Conservation (phyloP, 2,329 filamentous ascomycete genomes). For the Alternaria dauci region DNA sequence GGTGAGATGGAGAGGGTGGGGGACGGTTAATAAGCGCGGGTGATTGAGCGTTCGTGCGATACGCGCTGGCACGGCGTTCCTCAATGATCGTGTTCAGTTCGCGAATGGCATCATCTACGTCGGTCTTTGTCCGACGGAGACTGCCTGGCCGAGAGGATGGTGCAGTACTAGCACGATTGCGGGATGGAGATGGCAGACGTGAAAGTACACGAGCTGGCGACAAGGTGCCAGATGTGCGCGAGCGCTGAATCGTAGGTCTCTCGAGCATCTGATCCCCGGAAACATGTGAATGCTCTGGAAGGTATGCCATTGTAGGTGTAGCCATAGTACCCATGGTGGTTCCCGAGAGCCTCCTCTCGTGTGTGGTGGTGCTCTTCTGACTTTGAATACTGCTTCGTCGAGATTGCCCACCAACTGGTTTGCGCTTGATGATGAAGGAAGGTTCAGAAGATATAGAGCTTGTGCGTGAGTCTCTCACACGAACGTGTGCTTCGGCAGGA, state of each 20-base stretch:
- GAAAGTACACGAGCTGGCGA: conserved; percentile 40
- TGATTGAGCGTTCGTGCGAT: conserved; percentile 40
- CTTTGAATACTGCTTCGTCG: conserved; percentile 43
- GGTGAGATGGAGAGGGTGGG: conserved; percentile 48
- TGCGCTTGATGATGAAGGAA: conserved; percentile 44
- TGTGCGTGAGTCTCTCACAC: conserved; percentile 40
- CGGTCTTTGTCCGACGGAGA: conserved; percentile 48
- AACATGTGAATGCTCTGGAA: conserved; percentile 36
- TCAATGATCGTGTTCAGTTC: conserved; percentile 61
- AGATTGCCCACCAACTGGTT: conserved; percentile 43
- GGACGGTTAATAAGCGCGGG: conserved; percentile 39
- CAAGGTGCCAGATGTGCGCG: conserved; percentile 36
- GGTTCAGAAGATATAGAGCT: conserved; percentile 39
- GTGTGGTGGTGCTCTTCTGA: conserved; percentile 27
- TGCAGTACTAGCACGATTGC: conserved; percentile 47
- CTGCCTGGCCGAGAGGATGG: conserved; percentile 46
- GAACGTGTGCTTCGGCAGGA: conserved; percentile 46
- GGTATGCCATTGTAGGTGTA: conserved; percentile 36
- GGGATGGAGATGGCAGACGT: conserved; percentile 45
- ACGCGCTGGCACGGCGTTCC: conserved; percentile 54
- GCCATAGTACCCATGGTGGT: conserved; percentile 34
- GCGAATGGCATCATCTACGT: conserved; percentile 57
- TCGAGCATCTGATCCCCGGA: conserved; percentile 30
- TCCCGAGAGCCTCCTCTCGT: conserved; percentile 32
- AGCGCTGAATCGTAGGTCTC: conserved; percentile 35